Conservation (phyloP, 2,329 filamentous ascomycete genomes). For the Trichoderma gracile region DNA sequence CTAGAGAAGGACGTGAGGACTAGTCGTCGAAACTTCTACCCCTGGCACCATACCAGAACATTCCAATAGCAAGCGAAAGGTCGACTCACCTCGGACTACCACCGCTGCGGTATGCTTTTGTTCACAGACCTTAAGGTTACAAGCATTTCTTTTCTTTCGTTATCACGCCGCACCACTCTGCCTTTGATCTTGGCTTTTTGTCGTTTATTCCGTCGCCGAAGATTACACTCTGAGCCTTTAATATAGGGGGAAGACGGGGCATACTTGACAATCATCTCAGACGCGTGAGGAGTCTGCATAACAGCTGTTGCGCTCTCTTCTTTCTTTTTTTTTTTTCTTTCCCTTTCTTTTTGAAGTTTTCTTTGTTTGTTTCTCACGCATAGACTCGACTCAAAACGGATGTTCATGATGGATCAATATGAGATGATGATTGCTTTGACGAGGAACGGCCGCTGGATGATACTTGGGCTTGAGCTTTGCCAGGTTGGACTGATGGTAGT, state of each 20-base stretch:
- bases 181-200: not conserved
- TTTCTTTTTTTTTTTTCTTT: not conserved
- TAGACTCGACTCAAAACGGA: not conserved
- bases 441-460: not conserved
- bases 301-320: not conserved
- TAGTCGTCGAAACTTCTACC: constrained; percentile 11
- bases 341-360: not conserved
- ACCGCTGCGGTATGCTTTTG: not conserved
- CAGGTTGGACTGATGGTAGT: not conserved
- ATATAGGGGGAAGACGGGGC: not conserved
- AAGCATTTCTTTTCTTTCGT: no score
- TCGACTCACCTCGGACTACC: not conserved
- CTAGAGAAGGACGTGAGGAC: not conserved
- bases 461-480: not conserved
- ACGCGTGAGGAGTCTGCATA: not conserved
- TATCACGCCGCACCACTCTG: not conserved
- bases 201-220: no score
- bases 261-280: not conserved
- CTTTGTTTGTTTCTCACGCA: not conserved
- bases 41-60: constrained; percentile 30
- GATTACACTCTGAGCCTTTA: not conserved
- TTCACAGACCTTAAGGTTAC: not conserved
- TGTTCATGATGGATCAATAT: constrained; percentile 7
- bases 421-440: not conserved
- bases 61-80: not conserved